These are phyloP conservation scores for Penicillium sp. DNA, from an alignment of 2,329 filamentous ascomycete genomes.

Conservation along the genomic window DNA sequence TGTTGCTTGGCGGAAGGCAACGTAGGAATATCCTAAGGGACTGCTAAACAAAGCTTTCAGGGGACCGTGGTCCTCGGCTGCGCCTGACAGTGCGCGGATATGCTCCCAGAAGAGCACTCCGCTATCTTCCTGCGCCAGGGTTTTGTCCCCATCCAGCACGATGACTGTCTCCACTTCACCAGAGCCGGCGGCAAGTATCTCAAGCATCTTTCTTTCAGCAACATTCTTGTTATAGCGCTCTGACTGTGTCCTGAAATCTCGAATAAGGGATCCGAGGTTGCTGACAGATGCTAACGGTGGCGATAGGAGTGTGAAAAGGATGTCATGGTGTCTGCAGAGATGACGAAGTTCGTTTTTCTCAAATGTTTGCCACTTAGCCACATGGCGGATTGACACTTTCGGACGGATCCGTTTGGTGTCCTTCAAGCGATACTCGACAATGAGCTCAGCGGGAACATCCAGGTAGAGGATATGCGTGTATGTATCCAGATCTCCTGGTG, in stretches of 20 bases:
- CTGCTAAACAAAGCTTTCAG: constrained; percentile 50
- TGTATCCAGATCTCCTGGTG: constrained; percentile 42
- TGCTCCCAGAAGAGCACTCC: constrained; percentile 13
- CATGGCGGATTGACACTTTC: constrained; percentile 30
- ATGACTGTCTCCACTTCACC: constrained; percentile 45
- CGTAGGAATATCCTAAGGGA: constrained; percentile 50
- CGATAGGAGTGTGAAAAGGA: constrained; percentile 43
- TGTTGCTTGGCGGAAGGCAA: constrained; percentile 53
- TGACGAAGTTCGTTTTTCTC: constrained; percentile 46
- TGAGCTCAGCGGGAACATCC: constrained; percentile 34
- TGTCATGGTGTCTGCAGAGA: constrained; percentile 45
- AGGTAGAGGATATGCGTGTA: constrained; percentile 62
- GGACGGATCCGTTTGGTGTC: constrained; percentile 42
- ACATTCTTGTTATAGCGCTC: neutral
- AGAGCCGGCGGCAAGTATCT: constrained; percentile 21
- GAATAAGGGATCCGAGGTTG: neutral
- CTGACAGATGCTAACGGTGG: neutral
- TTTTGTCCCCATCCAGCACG: constrained; percentile 59
- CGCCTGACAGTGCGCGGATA: neutral
- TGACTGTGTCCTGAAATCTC: neutral
- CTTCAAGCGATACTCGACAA: constrained; percentile 37
- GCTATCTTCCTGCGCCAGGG: constrained; percentile 42
- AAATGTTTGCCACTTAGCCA: constrained; percentile 48
- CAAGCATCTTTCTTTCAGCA: constrained; percentile 28
- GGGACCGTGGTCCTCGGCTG: constrained; percentile 15